Conservation (phyloP, 345 rosid genomes). For the Citrus cavaleriei region DNA sequence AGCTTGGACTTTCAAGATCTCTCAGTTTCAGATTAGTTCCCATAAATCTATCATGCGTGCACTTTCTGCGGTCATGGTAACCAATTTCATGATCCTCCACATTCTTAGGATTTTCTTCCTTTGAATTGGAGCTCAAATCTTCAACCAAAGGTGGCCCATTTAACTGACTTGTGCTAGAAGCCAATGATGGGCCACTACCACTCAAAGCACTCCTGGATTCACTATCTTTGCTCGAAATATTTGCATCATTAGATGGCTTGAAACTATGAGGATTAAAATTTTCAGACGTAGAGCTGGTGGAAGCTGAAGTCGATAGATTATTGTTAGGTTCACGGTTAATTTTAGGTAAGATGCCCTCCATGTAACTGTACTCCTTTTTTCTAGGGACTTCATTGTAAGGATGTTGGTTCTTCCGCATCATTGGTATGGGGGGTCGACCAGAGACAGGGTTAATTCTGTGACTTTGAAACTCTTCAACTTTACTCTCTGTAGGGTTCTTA, state of each 20-base stretch:
- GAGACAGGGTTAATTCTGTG: constrained; percentile 47
- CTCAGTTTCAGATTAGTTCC: constrained; percentile 47
- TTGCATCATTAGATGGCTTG: constrained; percentile 33
- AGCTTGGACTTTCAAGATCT: constrained; percentile 66
- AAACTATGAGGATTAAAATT: constrained; percentile 40
- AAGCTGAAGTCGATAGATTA: constrained; percentile 46
- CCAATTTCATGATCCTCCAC: constrained; percentile 42
- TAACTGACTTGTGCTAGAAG: constrained; percentile 37
- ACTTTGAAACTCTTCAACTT: constrained; percentile 52
- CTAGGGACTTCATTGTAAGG: constrained; percentile 80
- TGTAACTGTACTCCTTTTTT: constrained; percentile 64
- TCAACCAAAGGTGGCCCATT: constrained; percentile 28
- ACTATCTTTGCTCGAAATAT: constrained; percentile 37
- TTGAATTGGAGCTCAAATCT: constrained; percentile 27
- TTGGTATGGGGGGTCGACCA: constrained; percentile 72
- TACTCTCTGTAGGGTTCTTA: constrained; percentile 51
- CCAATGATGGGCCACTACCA: constrained; percentile 33
- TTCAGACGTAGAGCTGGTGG: constrained; percentile 44
- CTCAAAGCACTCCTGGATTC: constrained; percentile 31
- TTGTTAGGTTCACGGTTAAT: constrained; percentile 67
- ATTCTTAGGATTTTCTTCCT: constrained; percentile 36
- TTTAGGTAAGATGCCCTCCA: constrained; percentile 66
- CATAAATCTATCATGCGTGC: constrained; percentile 49
- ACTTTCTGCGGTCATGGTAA: constrained; percentile 44
- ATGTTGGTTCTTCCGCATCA: constrained; percentile 79